Percentiles rank a stretch among this genome's conserved stretches.
Conservation (phyloP, 352 stramenopile genomes). For the Pythium angustatum region DNA sequence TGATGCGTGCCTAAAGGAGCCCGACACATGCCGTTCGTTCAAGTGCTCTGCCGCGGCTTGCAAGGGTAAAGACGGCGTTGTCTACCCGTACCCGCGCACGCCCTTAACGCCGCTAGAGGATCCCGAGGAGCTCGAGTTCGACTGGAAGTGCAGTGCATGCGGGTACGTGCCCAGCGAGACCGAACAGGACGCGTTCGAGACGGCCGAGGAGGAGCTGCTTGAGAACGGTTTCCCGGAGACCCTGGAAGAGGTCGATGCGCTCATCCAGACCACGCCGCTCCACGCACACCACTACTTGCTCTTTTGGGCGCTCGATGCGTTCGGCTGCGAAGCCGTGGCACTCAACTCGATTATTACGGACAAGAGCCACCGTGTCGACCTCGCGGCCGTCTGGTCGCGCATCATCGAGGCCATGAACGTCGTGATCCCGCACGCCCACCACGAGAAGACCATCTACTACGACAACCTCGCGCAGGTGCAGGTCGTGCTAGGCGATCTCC, state of each 20-base stretch:
- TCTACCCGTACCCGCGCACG: constrained; percentile 47
- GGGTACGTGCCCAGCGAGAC: constrained; percentile 34
- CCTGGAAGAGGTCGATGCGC: constrained; percentile 52
- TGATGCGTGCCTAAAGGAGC: constrained; percentile 46
- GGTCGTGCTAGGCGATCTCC: constrained; percentile 59
- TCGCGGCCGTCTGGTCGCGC: constrained; percentile 62
- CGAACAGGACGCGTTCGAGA: constrained; percentile 41
- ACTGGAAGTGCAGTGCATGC: constrained; percentile 59
- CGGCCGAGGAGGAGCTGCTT: constrained; percentile 51
- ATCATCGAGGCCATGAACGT: constrained; percentile 74
- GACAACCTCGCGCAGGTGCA: constrained; percentile 79
- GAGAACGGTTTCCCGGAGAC: constrained; percentile 65
- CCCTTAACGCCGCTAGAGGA: constrained; percentile 23
- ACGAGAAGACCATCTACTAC: constrained; percentile 88
- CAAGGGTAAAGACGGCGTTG: constrained; percentile 40
- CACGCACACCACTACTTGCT: constrained; percentile 73
- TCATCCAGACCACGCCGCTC: constrained; percentile 49
- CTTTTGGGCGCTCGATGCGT: constrained; percentile 74
- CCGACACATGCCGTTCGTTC: constrained; percentile 60
- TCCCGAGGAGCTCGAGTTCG: constrained; percentile 49
- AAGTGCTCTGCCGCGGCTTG: constrained; percentile 35
- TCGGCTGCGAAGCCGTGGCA: constrained; percentile 59
- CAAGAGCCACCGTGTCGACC: constrained; percentile 31
- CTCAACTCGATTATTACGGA: constrained; percentile 40
- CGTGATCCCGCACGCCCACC: constrained; percentile 60